Percentiles rank a stretch among this genome's conserved stretches.
Evolutionary conservation across 306 rosid genomes (phyloP).

Genomic region (Prunus davidiana): DNA sequence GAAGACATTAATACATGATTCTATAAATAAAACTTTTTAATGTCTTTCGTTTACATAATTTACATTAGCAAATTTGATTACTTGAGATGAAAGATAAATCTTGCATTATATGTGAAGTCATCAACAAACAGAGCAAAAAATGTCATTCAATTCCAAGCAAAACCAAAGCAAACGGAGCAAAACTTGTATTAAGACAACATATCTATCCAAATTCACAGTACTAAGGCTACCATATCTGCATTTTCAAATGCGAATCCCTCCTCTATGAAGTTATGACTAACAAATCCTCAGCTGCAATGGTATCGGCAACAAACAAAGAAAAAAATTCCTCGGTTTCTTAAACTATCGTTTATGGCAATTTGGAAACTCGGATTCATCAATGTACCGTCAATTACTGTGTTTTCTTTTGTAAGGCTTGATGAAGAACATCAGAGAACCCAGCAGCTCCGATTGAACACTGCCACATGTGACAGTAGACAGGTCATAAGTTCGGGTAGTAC

Average conservation of each 20-base stretch:
- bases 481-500: too few relatives aligned
- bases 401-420: not conserved
- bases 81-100: not conserved
- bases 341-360: not conserved
- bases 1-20: too few relatives aligned
- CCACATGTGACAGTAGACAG: not conserved
- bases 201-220: not conserved
- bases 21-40: too few relatives aligned
- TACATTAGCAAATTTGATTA: too few relatives aligned
- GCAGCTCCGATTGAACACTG: not conserved
- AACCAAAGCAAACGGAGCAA: not conserved
- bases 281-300: not conserved
- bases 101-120: not conserved
- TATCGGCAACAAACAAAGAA: not conserved
- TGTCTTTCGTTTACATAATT: too few relatives aligned
- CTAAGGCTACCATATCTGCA: not conserved
- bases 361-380: not conserved
- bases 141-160: not conserved
- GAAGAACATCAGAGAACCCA: not conserved
- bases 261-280: not conserved
- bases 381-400: not conserved
- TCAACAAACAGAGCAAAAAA: not conserved
- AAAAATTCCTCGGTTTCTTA: not conserved
- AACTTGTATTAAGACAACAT: not conserved
- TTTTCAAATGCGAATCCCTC: not conserved